Base-by-base conservation (phyloP, 495 filamentous ascomycete genomes). In the Extremus antarcticus region DNA sequence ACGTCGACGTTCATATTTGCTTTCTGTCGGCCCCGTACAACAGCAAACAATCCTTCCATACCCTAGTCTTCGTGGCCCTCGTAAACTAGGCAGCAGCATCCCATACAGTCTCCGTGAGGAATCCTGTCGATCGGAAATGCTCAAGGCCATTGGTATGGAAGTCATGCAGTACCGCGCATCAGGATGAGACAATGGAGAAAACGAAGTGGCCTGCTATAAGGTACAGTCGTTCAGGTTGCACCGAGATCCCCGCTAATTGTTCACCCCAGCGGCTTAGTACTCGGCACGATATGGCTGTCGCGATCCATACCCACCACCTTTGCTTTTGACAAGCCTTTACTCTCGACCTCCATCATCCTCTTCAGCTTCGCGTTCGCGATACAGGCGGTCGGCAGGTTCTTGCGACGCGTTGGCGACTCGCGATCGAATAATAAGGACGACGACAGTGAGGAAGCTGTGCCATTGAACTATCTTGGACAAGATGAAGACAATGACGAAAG, bases 281-380 rank as follows among this genome's bases (percentile, higher is more conserved):
- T 53, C 25, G 59, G 61, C 20, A 59, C 60, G 1, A 4, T 39
- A 17, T 58, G 64, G 25, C 58, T 69, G 19, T 35, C 51, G 8
- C 41, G 43, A 53, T 38, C 22, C 41, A 39, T 58, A 11, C 50
- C 43, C 16, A 63, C 65, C 32, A 63, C 59, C 22, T 66, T 64
- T 56, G 62, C 66, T 47, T 52, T 65, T 53, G 66, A 70, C 22
- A 61, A 64, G 22, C 68, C 68, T 4, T 47, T 68, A 2, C 68
- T 70, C 39, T 60, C 67, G n/a, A 23, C 50, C 32, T 61, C 49
- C 48, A 39, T 64, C 17, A 24, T 68, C 0, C 59, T 71, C 3
- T 47, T 60, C 3, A 32, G 59, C 4, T 55, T 43, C 19, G 66
- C 65, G 4, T 25, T 54, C 9, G 35, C 57, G 16, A 57, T 66